A percentile compares a stretch with the other conserved stretches of the same genome.
These are phyloP conservation scores for Heracleum sosnowskyi DNA, from an alignment of 129 eudicot species.

Conservation along the genomic window DNA sequence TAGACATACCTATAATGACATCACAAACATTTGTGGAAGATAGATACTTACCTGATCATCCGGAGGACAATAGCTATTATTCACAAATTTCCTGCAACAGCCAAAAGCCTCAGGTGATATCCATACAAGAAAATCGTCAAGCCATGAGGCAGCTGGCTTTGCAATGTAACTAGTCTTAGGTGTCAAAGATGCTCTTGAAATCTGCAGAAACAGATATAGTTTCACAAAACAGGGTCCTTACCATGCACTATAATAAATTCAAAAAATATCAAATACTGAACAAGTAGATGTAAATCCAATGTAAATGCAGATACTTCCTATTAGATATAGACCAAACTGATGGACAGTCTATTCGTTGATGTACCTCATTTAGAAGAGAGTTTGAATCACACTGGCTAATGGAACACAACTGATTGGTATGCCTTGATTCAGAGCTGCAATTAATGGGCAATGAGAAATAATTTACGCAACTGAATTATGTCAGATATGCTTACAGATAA, in stretches of 20 bases:
- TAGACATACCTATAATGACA: background rate
- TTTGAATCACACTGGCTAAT: slow-evolving; percentile 62
- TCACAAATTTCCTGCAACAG: slow-evolving; percentile 61
- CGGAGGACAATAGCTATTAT: slow-evolving; percentile 64
- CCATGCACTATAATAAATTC: background rate
- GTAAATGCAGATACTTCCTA: background rate
- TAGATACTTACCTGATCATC: slow-evolving; percentile 48
- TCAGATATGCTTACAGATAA: background rate
- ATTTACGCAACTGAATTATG: background rate
- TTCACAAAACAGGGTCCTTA: background rate
- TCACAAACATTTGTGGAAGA: background rate
- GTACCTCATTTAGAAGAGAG: slow-evolving; percentile 66
- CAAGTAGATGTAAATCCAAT: background rate
- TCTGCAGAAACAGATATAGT: slow-evolving; percentile 24
- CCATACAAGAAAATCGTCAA: slow-evolving; percentile 75
- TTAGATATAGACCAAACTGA: background rate
- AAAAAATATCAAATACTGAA: background rate
- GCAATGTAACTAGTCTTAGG: slow-evolving; percentile 68
- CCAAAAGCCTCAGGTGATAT: slow-evolving; percentile 74
- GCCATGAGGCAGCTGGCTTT: slow-evolving; percentile 78
- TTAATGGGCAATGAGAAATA: background rate
- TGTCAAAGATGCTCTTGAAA: slow-evolving; percentile 48
- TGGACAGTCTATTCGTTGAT: background rate
- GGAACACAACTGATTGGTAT: slow-evolving; percentile 58
- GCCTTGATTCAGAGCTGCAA: slow-evolving; percentile 53